Evolutionary conservation across 2,329 filamentous ascomycete species (phyloP).

Genomic region (Beauveria asiatica): DNA sequence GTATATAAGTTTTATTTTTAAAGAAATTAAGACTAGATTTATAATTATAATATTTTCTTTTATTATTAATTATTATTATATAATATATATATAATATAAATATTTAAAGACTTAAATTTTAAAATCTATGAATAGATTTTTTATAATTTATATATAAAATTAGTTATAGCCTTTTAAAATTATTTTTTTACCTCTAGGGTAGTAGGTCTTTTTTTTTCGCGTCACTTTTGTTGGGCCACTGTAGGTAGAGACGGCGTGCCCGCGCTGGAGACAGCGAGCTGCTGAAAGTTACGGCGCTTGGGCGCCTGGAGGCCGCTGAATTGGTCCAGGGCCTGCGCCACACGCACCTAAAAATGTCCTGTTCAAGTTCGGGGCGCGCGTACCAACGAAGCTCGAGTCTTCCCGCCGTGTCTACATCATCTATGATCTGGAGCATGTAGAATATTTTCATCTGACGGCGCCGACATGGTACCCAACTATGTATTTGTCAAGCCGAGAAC

Average conservation of each 20-base stretch:
- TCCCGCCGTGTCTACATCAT: not conserved
- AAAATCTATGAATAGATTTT: no score
- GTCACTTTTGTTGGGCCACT: no score
- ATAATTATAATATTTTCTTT: no score
- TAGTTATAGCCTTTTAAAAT: no score
- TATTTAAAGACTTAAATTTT: no score
- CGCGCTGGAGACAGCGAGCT: not conserved
- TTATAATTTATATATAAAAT: no score
- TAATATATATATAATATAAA: no score
- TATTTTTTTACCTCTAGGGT: no score
- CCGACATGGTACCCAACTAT: not conserved
- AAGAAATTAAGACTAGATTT: no score
- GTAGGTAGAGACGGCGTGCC: not conserved
- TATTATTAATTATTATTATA: no score
- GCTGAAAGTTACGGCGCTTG: not conserved
- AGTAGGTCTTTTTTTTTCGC: no score
- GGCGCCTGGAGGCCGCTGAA: not conserved
- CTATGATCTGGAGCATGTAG: not conserved
- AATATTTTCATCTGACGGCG: not conserved
- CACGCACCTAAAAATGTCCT: not conserved
- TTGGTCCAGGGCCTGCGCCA: not conserved
- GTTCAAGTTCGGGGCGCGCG: not conserved
- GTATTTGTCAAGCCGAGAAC: not conserved
- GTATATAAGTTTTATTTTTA: no score
- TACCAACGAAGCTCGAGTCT: not conserved